Conservation (phyloP, 2,329 filamentous ascomycete species). For the Emmonsiellopsis sp. region DNA sequence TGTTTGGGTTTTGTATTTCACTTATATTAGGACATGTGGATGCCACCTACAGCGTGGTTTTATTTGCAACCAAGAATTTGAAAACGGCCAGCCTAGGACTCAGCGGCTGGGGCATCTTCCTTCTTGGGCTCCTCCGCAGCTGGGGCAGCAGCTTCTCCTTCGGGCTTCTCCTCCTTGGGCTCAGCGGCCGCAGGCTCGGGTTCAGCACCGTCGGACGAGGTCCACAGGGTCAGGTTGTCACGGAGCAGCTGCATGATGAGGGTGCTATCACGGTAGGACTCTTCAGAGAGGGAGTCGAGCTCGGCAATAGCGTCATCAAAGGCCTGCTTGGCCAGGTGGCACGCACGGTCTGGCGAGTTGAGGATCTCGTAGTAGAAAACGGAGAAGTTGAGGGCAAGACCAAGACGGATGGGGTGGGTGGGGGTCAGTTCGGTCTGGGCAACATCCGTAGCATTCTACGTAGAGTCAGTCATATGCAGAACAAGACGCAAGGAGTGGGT, state of each 20-base stretch:
- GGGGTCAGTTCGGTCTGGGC: conserved; percentile 95
- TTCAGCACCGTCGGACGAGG: conserved; percentile 81
- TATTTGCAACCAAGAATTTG: conserved; percentile 18
- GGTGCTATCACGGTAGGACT: conserved; percentile 98
- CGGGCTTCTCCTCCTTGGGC: conserved; percentile 53
- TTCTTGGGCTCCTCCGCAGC: conserved; percentile 8
- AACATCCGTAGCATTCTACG: conserved; percentile 88
- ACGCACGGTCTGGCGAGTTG: conserved; percentile 94
- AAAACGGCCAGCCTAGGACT: conserved; percentile 20
- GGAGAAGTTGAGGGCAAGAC: conserved; percentile 96
- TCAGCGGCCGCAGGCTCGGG: conserved; percentile 45
- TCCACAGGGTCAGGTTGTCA: conserved; percentile 97
- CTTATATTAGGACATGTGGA: conserved; percentile 10
- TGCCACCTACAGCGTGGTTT: conserved; percentile 16
- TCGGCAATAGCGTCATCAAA: conserved; percentile 98
- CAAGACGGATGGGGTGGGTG: conserved; percentile 95
- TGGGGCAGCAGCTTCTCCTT: conserved; percentile 28
- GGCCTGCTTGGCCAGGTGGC: conserved; percentile 97
- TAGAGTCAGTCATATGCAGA: conserved; percentile 10
- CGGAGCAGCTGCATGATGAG: conserved; percentile 98
- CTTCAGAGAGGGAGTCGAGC: conserved; percentile 94
- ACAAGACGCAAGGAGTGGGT: not conserved
- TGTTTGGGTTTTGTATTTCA: not conserved
- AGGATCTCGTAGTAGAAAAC: conserved; percentile 99
- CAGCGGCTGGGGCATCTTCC: conserved; percentile 18